Evolutionary conservation across 768 basidiomycete species (phyloP).

Genomic region (Hericium coralloides): DNA sequence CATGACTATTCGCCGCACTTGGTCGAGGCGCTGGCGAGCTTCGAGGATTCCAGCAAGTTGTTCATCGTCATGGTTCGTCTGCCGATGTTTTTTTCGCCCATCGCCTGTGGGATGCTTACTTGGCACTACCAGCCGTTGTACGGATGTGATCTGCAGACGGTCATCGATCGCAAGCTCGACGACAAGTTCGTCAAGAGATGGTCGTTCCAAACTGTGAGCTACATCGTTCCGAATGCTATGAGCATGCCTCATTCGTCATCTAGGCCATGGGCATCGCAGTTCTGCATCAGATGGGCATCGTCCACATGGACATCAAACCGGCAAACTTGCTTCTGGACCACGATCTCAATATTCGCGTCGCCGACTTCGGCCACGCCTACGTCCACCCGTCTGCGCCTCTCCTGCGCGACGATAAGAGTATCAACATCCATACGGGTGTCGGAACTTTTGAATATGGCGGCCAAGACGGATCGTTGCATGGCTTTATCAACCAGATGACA

Average conservation of each 20-base stretch:
- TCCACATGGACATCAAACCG: conserved; percentile 4
- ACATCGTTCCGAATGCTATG: background rate
- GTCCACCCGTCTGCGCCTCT: background rate
- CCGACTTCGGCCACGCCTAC: conserved; percentile 1
- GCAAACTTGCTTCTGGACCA: background rate
- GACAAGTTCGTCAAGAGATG: background rate
- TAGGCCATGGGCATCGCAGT: background rate
- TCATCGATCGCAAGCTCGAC: background rate
- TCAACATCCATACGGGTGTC: background rate
- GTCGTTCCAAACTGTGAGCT: background rate
- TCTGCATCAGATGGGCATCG: conserved; percentile 5
- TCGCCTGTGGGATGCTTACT: background rate
- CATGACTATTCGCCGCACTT: background rate
- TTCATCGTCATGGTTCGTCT: conserved; percentile 1
- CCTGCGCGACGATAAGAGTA: background rate
- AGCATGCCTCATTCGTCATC: background rate
- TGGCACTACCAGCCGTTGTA: background rate
- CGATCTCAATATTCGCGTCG: background rate
- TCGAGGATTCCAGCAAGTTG: background rate
- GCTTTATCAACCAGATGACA: background rate
- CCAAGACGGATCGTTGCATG: background rate
- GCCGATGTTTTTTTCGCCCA: background rate
- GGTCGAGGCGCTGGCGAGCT: conserved; percentile 2
- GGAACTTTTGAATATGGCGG: background rate
- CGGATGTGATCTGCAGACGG: background rate